Conservation (phyloP, 805 yeast genomes). For the Torulaspora delbrueckii region DNA sequence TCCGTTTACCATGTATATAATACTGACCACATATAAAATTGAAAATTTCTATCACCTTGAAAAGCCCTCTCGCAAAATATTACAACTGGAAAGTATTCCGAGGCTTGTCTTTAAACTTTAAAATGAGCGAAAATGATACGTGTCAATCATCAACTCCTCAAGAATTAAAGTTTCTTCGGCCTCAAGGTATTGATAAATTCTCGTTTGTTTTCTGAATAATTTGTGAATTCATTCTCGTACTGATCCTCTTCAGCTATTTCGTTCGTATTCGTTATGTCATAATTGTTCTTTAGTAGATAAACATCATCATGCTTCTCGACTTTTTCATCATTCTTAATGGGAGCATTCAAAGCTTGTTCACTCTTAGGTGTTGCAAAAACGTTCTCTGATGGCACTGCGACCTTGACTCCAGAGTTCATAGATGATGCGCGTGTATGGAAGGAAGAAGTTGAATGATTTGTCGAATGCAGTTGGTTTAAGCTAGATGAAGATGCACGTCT, state of each 20-base stretch:
- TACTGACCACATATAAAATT: neutral
- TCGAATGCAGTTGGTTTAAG: conserved; percentile 9
- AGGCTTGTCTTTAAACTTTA: neutral
- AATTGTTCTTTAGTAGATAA: conserved; percentile 35
- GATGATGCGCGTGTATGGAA: conserved; percentile 27
- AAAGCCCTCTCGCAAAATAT: neutral
- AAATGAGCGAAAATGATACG: neutral
- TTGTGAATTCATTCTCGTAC: conserved; percentile 44
- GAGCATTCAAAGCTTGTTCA: conserved; percentile 6
- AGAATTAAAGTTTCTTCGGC: conserved; percentile 30
- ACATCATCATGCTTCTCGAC: conserved; percentile 16
- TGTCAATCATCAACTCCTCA: neutral
- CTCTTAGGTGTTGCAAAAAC: conserved; percentile 26
- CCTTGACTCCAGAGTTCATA: conserved; percentile 25
- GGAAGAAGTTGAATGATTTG: conserved; percentile 16
- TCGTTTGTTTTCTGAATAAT: conserved; percentile 41
- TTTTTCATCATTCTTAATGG: conserved; percentile 8
- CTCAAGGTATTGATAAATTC: conserved; percentile 40
- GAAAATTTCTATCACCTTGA: neutral
- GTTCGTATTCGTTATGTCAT: conserved; percentile 27
- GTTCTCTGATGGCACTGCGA: conserved; percentile 18
- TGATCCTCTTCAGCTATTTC: conserved; percentile 43
- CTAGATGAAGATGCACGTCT: conserved; percentile 19
- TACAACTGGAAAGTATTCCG: neutral
- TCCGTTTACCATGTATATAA: conserved; percentile 10